Conservation (phyloP, 352 stramenopile species). For the Phytophthora megakarya region DNA sequence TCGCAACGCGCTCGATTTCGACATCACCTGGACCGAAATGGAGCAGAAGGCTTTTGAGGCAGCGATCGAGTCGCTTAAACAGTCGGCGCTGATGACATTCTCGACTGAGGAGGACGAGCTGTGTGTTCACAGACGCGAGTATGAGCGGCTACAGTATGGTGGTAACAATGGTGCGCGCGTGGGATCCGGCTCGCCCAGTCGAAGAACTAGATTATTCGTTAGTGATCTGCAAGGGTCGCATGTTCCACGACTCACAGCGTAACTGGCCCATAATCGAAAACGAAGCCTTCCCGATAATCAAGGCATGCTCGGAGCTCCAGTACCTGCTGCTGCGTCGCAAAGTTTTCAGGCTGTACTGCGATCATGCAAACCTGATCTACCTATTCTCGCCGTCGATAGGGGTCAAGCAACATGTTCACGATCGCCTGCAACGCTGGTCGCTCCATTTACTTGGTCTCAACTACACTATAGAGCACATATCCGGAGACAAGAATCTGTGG, state of each 20-base stretch:
- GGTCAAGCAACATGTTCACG: constrained; percentile 18
- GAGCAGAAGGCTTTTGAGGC: constrained; percentile 1
- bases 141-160: not conserved
- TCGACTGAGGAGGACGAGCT: not conserved
- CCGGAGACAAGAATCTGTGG: constrained; percentile 9
- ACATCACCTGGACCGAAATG: not conserved
- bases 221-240: constrained; percentile 11
- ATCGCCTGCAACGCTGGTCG: constrained; percentile 23
- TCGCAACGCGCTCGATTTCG: constrained; percentile 8
- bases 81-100: constrained; percentile 10
- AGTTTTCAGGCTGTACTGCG: constrained; percentile 29
- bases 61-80: not conserved
- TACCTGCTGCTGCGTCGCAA: constrained; percentile 17
- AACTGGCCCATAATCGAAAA: constrained; percentile 31
- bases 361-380: constrained; percentile 32
- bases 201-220: constrained; percentile 17
- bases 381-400: constrained; percentile 20
- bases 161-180: not conserved
- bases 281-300: constrained; percentile 25
- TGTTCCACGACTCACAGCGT: constrained; percentile 4
- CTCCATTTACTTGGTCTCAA: constrained; percentile 2
- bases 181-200: not conserved
- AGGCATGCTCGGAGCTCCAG: constrained; percentile 11
- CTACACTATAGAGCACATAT: constrained; percentile 29
- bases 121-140: constrained; percentile 9